Base-by-base conservation (phyloP, 2,329 filamentous ascomycete genomes). In the Rutstroemia sydowiana region DNA sequence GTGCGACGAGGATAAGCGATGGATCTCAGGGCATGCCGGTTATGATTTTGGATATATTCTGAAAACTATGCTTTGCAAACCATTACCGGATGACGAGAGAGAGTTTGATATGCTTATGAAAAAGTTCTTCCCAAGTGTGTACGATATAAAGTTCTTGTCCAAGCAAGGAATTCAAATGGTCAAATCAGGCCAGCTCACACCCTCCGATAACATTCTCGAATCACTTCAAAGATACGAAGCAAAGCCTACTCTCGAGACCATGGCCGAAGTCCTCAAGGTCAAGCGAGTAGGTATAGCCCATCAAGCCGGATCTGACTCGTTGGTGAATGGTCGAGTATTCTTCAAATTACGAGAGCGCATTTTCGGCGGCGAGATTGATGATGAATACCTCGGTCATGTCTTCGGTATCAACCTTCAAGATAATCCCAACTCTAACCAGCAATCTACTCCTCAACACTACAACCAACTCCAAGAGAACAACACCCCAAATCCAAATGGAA, bases 1-100 rank as follows among this genome's bases (percentile, higher is more conserved):
- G 11, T 85, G 93, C 63, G 82, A 88, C 58, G 84, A 93, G 36
- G 84, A 95, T 53, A 87, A 96, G 51, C 85, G 89, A 67, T 98
- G 93, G 93, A 88, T 98, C 58, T 95, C 89, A 3, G 97, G 97
- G 71, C 93, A 98, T 69, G 93, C 89, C 26, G 93, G 92, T 55
- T 98, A 98, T 70, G 93, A 98, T 72, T 97, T 98, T 70, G 93
- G 91, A 45, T 97, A 97, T 65, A 76, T 98, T 43, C 91, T 95
- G 65, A 98, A 98, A 72, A 83, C 96, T 53, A 84, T 98, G 68
- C 85, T 88, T 52, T 87, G 87, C 70, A 79, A 84, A 59, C 82
- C 85, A 41, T 76, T 98, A 7, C 93, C 93, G 0, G 87, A 90
- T 61, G 89, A 95, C 60, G 93, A 97, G 67, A 79, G 84, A 45